Base-by-base conservation (phyloP, 1,139 yeast species). In the Geotrichum histeridarum region DNA sequence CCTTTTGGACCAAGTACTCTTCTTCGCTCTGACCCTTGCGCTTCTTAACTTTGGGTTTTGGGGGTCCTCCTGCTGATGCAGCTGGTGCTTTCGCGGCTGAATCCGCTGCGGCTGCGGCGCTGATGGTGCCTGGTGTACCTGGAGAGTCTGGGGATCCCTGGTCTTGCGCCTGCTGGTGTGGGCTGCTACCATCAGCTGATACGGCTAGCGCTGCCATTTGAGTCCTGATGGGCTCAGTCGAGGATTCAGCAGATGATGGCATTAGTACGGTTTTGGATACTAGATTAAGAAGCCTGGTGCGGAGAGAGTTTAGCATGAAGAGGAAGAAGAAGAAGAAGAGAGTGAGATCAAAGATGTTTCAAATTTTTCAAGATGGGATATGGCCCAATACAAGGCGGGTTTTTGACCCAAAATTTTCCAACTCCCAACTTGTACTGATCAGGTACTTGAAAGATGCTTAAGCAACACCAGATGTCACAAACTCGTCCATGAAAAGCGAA, bases 21-120 rank as follows among this genome's bases (percentile, higher is more conserved):
- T 66, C 72, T 31, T 66, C 69, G 2, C 67, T 54, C 54, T 70
- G 73, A 3, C 64, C 61, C 56, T 69, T 70, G 22, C 73, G 63
- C 51, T 54, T 50, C 50, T 60, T 62, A 17, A 38, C 45, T 39
- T 27, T 39, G 27, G 39, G 50, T 11, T 45, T 38, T n/a, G 33
- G 50, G 27, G 35, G 51, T 9, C 39, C 7, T 9, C 39, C 7
- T 17, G 27, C 5, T 17, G 49, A 36, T 30, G 32, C n/a, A n/a
- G n/a, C 14, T 8, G 43, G 32, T 8, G 17, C 18, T 32, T 37
- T 9, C 2, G 39, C 17, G n/a, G 15, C 8, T 37, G 39, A 12
- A 35, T n/a, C 6, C 5, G 11, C n/a, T n/a, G n/a, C 22, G 30
- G 14, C 17, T 37, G 39, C 39, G n/a, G n/a, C n/a, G n/a, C n/a